These are phyloP conservation scores for Aspergillus funiculosus DNA, from an alignment of 495 filamentous ascomycete genomes.

Conservation along the genomic window DNA sequence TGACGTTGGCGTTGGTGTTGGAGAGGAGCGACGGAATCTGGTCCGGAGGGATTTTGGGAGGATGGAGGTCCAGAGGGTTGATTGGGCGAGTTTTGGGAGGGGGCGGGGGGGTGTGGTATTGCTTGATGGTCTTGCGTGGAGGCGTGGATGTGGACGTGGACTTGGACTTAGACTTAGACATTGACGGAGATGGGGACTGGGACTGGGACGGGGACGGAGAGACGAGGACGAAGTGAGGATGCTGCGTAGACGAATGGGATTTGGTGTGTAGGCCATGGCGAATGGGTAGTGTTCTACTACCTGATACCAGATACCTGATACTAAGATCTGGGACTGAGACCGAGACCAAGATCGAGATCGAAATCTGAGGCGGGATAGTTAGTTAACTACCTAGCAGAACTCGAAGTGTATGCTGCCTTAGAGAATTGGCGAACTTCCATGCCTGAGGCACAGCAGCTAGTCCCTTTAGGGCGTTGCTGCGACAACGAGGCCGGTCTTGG, in stretches of 20 bases:
- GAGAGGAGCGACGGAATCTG: too few species aligned
- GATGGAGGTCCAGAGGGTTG: conserved; percentile 65
- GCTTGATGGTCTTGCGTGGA: conserved; percentile 20
- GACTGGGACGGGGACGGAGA: too few species aligned
- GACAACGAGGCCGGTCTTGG: conserved; percentile 33
- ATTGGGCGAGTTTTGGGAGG: conserved; percentile 55
- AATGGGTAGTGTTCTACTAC: not conserved
- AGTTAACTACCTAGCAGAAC: too few species aligned
- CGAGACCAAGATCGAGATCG: too few species aligned
- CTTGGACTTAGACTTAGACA: too few species aligned
- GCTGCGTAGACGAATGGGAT: conserved; percentile 5
- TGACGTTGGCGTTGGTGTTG: conserved; percentile 8
- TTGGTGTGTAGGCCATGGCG: conserved; percentile 5
- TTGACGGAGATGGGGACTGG: too few species aligned
- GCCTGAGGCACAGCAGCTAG: conserved; percentile 18
- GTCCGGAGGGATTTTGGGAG: conserved; percentile 49
- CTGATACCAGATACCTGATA: too few species aligned
- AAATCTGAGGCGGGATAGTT: too few species aligned
- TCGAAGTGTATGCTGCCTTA: too few species aligned
- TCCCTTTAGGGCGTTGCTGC: conserved; percentile 28
- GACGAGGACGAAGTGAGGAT: too few species aligned
- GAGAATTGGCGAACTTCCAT: too few species aligned
- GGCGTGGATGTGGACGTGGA: not conserved
- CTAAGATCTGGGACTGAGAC: too few species aligned
- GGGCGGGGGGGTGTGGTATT: conserved; percentile 26